Percentiles rank a stretch among this genome's conserved stretches.
Conservation (phyloP, 192 early-diverging fungal species). For the Coemansia sp. region DNA sequence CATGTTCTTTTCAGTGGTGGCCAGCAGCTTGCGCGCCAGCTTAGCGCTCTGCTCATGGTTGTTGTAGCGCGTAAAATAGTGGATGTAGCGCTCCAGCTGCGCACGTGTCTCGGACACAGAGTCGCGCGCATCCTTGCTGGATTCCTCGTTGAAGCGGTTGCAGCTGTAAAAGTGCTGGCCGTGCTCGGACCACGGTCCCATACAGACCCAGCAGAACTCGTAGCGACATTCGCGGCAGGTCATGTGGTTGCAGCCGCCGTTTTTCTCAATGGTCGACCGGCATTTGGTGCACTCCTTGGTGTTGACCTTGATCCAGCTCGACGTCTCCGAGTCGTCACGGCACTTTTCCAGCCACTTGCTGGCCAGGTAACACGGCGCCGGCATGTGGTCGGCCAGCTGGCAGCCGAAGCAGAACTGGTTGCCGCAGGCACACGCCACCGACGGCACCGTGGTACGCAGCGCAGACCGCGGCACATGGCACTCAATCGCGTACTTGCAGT, state of each 20-base stretch:
- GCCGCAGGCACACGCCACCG: slow-evolving; percentile 81
- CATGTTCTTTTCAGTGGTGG: slow-evolving; percentile 67
- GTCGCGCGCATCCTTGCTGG: slow-evolving; percentile 83
- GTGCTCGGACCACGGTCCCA: slow-evolving; percentile 97
- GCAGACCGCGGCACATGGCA: slow-evolving; percentile 76
- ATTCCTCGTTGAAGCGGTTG: slow-evolving; percentile 94
- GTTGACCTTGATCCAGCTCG: slow-evolving; percentile 95
- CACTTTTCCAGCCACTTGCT: slow-evolving; percentile 92
- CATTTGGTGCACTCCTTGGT: slow-evolving; percentile 97
- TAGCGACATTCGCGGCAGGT: slow-evolving; percentile 96
- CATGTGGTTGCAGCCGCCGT: slow-evolving; percentile 99
- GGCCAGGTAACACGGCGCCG: slow-evolving; percentile 83
- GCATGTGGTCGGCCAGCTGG: slow-evolving; percentile 78
- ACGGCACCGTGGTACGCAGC: slow-evolving; percentile 75
- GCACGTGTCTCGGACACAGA: slow-evolving; percentile 83
- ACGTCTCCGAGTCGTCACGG: slow-evolving; percentile 95
- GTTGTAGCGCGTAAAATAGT: slow-evolving; percentile 96
- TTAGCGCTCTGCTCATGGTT: slow-evolving; percentile 96
- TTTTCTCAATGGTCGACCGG: slow-evolving; percentile 96
- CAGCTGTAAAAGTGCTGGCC: slow-evolving; percentile 97
- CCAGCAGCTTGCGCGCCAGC: slow-evolving; percentile 77
- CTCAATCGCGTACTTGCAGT: slow-evolving; percentile 93
- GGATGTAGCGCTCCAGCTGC: slow-evolving; percentile 90
- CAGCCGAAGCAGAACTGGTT: slow-evolving; percentile 94
- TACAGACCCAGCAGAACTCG: slow-evolving; percentile 99